These are phyloP conservation scores for Bipolaris cookei DNA, from an alignment of 2,329 filamentous ascomycete species.

Conservation along the genomic window DNA sequence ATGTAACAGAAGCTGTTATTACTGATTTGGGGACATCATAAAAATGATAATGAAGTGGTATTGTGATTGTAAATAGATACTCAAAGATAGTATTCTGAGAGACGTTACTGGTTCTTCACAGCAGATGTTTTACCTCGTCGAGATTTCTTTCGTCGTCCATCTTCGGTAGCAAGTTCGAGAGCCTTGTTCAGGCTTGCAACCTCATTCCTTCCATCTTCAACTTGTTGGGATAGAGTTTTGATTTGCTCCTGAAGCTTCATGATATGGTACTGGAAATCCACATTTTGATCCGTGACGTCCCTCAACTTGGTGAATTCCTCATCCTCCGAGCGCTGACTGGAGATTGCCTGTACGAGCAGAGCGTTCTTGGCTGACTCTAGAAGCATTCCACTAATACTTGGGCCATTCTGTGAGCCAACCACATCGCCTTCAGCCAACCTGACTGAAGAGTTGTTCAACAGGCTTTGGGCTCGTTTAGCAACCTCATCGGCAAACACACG, in stretches of 20 bases:
- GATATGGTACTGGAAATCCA: constrained; percentile 9
- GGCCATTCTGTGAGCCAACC: constrained; percentile 1
- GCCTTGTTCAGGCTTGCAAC: constrained; percentile 12
- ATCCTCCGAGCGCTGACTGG: constrained; percentile 5
- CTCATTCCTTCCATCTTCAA: constrained; percentile 10
- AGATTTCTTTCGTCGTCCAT: constrained; percentile 13
- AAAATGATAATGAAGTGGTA: not conserved
- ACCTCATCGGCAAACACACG: constrained; percentile 8
- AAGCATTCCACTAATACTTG: constrained; percentile 21
- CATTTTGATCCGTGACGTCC: constrained; percentile 17
- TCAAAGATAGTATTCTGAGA: not conserved
- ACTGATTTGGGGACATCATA: constrained; percentile 6
- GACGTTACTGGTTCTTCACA: not conserved
- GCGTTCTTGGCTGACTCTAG: constrained; percentile 21
- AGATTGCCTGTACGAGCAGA: constrained; percentile 11
- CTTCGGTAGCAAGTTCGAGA: constrained; percentile 12
- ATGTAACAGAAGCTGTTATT: constrained; percentile 6
- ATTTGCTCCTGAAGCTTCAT: not conserved
- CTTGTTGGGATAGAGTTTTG: constrained; percentile 7
- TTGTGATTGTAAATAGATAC: not conserved
- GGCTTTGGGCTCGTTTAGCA: constrained; percentile 7
- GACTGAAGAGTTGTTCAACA: constrained; percentile 6
- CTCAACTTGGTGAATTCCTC: constrained; percentile 2
- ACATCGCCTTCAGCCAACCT: not conserved
- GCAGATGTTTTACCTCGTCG: constrained; percentile 1